Evolutionary conservation across 2,329 filamentous ascomycete genomes (phyloP).

Genomic region (Pseudogymnoascus pannorum): DNA sequence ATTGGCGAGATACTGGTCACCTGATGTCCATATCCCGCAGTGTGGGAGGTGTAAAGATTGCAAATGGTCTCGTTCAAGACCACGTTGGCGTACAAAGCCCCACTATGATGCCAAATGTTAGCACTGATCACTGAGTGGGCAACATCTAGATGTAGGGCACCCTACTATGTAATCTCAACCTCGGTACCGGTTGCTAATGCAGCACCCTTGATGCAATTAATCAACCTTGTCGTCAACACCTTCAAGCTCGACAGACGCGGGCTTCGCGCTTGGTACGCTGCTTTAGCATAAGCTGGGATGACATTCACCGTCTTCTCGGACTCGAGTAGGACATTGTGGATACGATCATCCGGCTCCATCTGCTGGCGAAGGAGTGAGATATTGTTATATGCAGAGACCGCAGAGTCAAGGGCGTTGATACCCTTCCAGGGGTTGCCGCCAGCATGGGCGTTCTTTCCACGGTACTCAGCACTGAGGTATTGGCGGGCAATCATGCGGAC

Average conservation of each 20-base stretch:
- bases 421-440: conserved; percentile 52
- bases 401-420: conserved; percentile 51
- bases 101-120: conserved; percentile 9
- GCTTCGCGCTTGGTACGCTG: conserved; percentile 39
- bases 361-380: conserved; percentile 50
- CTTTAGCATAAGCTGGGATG: conserved; percentile 44
- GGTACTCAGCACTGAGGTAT: conserved; percentile 43
- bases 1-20: conserved; percentile 35
- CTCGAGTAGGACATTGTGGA: conserved; percentile 43
- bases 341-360: conserved; percentile 42
- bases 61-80: conserved; percentile 46
- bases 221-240: conserved; percentile 36
- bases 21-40: conserved; percentile 33
- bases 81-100: conserved; percentile 45
- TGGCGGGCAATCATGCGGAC: conserved; percentile 45
- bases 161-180: conserved; percentile 34
- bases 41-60: conserved; percentile 38
- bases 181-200: conserved; percentile 43
- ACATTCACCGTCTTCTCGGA: conserved; percentile 49
- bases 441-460: conserved; percentile 49
- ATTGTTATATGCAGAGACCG: conserved; percentile 42
- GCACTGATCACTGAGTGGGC: background rate
- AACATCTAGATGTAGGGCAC: background rate
- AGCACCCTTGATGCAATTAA: conserved; percentile 40
- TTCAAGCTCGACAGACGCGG: conserved; percentile 34